phyloP scores from a whole-genome alignment of 805 yeast genomes.

The Nakazawaea siamensis region DNA sequence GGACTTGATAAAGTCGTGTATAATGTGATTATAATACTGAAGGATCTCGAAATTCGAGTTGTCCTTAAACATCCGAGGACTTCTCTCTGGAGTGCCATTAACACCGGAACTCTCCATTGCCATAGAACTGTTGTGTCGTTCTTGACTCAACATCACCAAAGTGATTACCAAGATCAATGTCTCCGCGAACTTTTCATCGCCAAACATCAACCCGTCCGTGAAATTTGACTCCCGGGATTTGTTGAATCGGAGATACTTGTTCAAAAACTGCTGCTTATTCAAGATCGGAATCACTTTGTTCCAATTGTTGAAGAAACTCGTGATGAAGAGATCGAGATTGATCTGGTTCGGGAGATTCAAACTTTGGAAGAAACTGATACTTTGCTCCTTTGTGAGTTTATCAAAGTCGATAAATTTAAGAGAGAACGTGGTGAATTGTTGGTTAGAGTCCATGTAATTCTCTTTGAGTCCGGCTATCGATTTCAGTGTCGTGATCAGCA shows the following conservation, averaged over 20 bases:
- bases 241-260: constrained; percentile 42
- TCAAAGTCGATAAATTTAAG: constrained; percentile 30
- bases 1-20: constrained; percentile 55
- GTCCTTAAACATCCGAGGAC: constrained; percentile 10
- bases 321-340: constrained; percentile 59
- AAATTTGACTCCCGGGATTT: constrained; percentile 36
- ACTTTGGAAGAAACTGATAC: constrained; percentile 34
- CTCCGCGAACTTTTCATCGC: constrained; percentile 51
- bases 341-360: constrained; percentile 41
- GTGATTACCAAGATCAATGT: constrained; percentile 39
- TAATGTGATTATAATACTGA: constrained; percentile 50
- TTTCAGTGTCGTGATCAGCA: constrained; percentile 64
- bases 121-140: constrained; percentile 15
- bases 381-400: constrained; percentile 30
- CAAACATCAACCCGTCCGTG: constrained; percentile 30
- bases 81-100: constrained; percentile 3
- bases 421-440: constrained; percentile 20
- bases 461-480: constrained; percentile 65
- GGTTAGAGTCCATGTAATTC: constrained; percentile 22
- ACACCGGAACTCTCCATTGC: background rate
- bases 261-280: constrained; percentile 60
- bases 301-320: constrained; percentile 74
- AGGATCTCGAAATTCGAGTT: constrained; percentile 23
- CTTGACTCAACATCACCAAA: constrained; percentile 37
- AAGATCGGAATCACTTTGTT: constrained; percentile 60